Evolutionary conservation across 1,284 basidiomycete genomes (phyloP).

Genomic region (Puccinia triticina): DNA sequence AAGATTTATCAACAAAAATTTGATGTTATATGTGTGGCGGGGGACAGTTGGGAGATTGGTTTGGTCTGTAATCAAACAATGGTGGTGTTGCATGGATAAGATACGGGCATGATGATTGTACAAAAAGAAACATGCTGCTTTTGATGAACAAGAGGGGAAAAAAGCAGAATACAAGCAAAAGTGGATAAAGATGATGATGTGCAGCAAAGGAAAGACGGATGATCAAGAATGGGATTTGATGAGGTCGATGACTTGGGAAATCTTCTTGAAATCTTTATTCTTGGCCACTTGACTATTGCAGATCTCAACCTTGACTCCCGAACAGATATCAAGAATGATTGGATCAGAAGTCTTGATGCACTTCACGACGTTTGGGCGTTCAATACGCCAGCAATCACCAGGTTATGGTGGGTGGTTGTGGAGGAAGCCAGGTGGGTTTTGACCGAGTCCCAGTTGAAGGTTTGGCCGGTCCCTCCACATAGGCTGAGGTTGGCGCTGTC

Average conservation of each 20-base stretch:
- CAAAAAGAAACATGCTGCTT: too few species aligned
- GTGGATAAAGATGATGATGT: too few species aligned
- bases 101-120: too few species aligned
- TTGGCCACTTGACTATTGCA: not conserved
- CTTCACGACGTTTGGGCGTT: conserved; percentile 70
- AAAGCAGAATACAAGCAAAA: too few species aligned
- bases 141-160: too few species aligned
- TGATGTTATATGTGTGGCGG: too few species aligned
- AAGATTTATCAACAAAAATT: too few species aligned
- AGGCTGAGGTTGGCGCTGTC: conserved; percentile 68
- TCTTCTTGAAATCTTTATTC: conserved; percentile 68
- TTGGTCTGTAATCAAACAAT: too few species aligned
- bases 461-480: conserved; percentile 73
- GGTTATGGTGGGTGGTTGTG: conserved; percentile 63
- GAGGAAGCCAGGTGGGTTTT: conserved; percentile 56
- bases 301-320: conserved; percentile 80
- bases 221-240: conserved; percentile 62
- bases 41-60: too few species aligned
- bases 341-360: conserved; percentile 73
- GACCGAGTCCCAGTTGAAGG: conserved; percentile 78
- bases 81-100: too few species aligned
- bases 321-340: conserved; percentile 88
- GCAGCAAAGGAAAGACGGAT: too few species aligned
- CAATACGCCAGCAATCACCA: conserved; percentile 86
- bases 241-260: conserved; percentile 70